Evolutionary conservation across 192 early-diverging fungal species (phyloP), one percentile per base, ranked within the genome.

Genomic region (Geranomyces michiganensis): DNA sequence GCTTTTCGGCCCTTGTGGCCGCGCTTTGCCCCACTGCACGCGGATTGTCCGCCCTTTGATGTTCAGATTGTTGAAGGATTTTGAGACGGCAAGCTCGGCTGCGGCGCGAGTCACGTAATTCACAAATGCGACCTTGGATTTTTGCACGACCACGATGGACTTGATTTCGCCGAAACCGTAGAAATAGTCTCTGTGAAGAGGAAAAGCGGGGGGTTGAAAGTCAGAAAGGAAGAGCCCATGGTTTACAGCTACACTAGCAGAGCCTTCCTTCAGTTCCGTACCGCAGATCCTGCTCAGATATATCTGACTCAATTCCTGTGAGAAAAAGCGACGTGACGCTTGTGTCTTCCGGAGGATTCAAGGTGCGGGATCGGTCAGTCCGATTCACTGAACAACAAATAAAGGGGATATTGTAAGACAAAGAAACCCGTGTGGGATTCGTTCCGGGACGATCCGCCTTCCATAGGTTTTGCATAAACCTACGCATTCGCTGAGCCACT

Each of bases 151-250:
- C 1, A 92, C 87, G 41, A 98, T 79, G 0, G 93, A 93, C 77
- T 93, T 92, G 71, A 97, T 85, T 68, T 96, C 94, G 30, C 96
- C 96, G 76, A 90, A 96, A 0, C 84, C 85, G 45, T 87, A 86
- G 75, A 98, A 98, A 68, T 30, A 27, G 58, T 33, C 29, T 6
- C 58, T 60, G 17, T 32, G 9, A 48, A 21, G 44, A 33, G 29
- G 30, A 32, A 60, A 29, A 15, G 22, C 4, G 1, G 15, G 27
- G 19, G 30, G 15, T 63, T 17, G 48, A 55, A 6, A 43, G 19
- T 24, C 30, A 27, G 6, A 65, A 7, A 24, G n/a, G n/a, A n/a
- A n/a, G n/a, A n/a, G 10, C 36, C 3, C 36, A 41, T 41, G 24
- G 51, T 3, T 6, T 53, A 7, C 7, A 15, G 51, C 24, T 53